Evolutionary conservation across 1,284 basidiomycete species (phyloP).

Genomic region (Xerocomus minutiporus): DNA sequence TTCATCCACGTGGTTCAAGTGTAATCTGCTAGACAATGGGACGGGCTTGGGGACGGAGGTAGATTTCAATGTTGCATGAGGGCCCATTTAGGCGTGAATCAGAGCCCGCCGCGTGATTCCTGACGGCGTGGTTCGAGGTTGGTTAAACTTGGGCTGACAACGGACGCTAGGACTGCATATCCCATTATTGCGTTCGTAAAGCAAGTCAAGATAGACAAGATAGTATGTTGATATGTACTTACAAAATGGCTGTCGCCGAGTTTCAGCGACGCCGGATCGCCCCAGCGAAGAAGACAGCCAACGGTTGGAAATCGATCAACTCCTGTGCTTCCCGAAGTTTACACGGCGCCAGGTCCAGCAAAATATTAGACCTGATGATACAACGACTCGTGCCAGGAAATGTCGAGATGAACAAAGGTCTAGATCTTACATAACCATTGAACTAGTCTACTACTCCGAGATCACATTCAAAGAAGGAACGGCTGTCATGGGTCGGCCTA

Average conservation of each 20-base stretch:
- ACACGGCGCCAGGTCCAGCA: not conserved
- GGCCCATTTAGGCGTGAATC: conserved; percentile 13
- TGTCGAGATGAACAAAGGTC: too few species aligned
- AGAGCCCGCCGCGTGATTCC: not conserved
- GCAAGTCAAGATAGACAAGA: not conserved
- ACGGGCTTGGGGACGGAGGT: not conserved
- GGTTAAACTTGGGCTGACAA: too few species aligned
- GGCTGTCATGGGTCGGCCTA: too few species aligned
- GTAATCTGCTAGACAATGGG: conserved; percentile 14
- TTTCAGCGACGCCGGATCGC: not conserved
- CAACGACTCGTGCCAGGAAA: too few species aligned
- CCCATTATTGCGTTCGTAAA: not conserved
- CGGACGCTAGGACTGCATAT: not conserved
- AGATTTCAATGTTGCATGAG: not conserved
- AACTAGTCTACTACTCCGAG: too few species aligned
- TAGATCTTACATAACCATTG: too few species aligned
- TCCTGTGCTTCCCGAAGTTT: not conserved
- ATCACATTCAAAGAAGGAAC: too few species aligned
- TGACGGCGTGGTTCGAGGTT: not conserved
- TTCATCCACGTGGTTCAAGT: conserved; percentile 20
- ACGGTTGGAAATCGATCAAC: not conserved
- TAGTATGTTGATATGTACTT: not conserved
- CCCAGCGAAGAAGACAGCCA: too few species aligned
- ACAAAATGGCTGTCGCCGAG: not conserved
- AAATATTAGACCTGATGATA: not conserved